Evolutionary conservation across 306 rosid genomes (phyloP), one percentile per base, ranked within the genome.

Genomic region (Rubus idaeus): DNA sequence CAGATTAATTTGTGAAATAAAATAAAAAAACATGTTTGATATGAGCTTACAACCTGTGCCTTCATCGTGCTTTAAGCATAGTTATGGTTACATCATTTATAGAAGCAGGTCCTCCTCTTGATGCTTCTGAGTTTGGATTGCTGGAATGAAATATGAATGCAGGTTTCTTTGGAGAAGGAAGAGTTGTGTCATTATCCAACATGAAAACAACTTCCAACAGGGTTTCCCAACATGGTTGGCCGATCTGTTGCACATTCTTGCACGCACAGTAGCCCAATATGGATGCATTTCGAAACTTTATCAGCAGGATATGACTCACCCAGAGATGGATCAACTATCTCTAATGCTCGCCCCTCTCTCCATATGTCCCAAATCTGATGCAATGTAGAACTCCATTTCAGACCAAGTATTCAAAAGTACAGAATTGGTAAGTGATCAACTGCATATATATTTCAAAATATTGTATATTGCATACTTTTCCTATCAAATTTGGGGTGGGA

Each of bases 141-240:
- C 21, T 23, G 73, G 58, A 69, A 26, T 47, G 44, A 23, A 69
- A 47, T 14, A 69, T 78, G 56, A 89, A 91, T 37, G 96, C 96
- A 41, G 90, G 91, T 21, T 87, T 81, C 65, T 84, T 87, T 51
- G 93, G 93, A 63, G 53, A 13, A 62, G 93, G 83, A 75, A 46
- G 11, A 46, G 0, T 10, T 20, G 83, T 77, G 51, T 84, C 91
- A 81, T 56, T 84, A 0, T 78, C 79, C 78, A 91, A 56, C 93
- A 91, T 87, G 42, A 83, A 87, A 60, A 89, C 73, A 66, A 91
- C 89, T 9, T 57, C n/a, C n/a, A n/a, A n/a, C n/a, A n/a, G n/a
- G n/a, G n/a, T n/a, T n/a, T n/a, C n/a, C 49, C 7, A 83, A 71
- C 93, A 91, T 91, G 73, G 88, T 84, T 16, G 93, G 96, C 39